Percentiles rank a stretch among this genome's conserved stretches.
Conservation (phyloP, 805 yeast genomes). For the Lachancea kluyveri region DNA sequence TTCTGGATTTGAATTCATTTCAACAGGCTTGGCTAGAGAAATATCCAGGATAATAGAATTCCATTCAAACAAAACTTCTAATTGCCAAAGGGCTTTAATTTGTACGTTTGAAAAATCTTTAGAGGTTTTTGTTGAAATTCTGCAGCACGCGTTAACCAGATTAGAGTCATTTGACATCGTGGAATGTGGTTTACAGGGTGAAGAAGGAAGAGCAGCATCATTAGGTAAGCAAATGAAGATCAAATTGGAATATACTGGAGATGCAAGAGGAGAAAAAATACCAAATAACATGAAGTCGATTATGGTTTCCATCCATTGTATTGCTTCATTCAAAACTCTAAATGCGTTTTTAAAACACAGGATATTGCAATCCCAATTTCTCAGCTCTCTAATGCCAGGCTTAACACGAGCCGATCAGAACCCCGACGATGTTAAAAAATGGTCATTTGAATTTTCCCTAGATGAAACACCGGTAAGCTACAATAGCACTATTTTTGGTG, state of each 20-base stretch:
- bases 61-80: conserved; percentile 26
- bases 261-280: conserved; percentile 19
- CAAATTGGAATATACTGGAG: conserved; percentile 40
- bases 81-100: conserved; percentile 41
- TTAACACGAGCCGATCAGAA: conserved; percentile 6
- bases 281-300: conserved; percentile 24
- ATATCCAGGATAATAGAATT: conserved; percentile 18
- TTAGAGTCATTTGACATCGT: conserved; percentile 65
- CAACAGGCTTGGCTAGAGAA: conserved; percentile 52
- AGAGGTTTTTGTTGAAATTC: conserved; percentile 43
- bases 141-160: conserved; percentile 71
- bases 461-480: conserved; percentile 53
- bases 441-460: conserved; percentile 50
- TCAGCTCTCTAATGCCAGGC: conserved; percentile 19
- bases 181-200: conserved; percentile 34
- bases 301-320: conserved; percentile 42
- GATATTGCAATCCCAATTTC: conserved; percentile 23
- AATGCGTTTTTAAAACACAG: conserved; percentile 39
- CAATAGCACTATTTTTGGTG: conserved; percentile 73
- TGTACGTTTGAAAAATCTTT: conserved; percentile 33
- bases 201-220: conserved; percentile 44
- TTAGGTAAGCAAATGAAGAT: conserved; percentile 69
- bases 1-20: conserved; percentile 70
- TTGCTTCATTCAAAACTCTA: conserved; percentile 43
- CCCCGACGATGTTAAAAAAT: conserved; percentile 15